phyloP scores from a whole-genome alignment of 2,329 filamentous ascomycete genomes.

The Exophiala bonariae region DNA sequence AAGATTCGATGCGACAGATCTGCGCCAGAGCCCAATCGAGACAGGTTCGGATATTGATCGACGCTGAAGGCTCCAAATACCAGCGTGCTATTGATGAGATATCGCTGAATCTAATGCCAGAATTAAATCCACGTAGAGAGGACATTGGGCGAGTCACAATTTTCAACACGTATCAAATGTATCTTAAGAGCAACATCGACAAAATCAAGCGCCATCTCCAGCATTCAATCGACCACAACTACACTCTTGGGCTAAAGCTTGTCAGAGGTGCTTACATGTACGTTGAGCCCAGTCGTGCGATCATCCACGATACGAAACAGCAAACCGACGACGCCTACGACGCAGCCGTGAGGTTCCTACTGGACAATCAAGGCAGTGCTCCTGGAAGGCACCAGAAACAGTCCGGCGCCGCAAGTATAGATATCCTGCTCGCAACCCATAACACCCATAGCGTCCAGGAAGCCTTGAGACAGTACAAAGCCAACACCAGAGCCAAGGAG shows the following conservation, averaged over 20 bases:
- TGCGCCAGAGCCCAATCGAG: slow-evolving; percentile 43
- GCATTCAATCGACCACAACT: slow-evolving; percentile 46
- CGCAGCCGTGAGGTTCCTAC: slow-evolving; percentile 53
- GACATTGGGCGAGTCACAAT: slow-evolving; percentile 34
- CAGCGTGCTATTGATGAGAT: slow-evolving; percentile 54
- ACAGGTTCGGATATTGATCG: slow-evolving; percentile 50
- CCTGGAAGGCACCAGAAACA: slow-evolving; percentile 15
- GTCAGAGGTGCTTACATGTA: slow-evolving; percentile 55
- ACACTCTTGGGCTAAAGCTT: slow-evolving; percentile 52
- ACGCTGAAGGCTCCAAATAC: slow-evolving; percentile 54
- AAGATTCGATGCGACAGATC: slow-evolving; percentile 43
- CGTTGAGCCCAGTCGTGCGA: slow-evolving; percentile 43
- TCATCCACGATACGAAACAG: slow-evolving; percentile 48
- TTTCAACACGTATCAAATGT: slow-evolving; percentile 54
- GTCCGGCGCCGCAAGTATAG: slow-evolving; percentile 27
- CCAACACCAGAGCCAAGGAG: slow-evolving; percentile 47
- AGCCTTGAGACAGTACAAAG: slow-evolving; percentile 46
- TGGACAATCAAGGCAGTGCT: slow-evolving; percentile 44
- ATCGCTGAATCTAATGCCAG: slow-evolving; percentile 54
- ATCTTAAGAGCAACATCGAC: slow-evolving; percentile 48
- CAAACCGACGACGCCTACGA: slow-evolving; percentile 56
- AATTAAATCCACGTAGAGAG: slow-evolving; percentile 45
- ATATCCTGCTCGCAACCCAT: slow-evolving; percentile 59
- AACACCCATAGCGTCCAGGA: slow-evolving; percentile 55
- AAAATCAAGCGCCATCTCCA: slow-evolving; percentile 48